These are phyloP conservation scores for Mycena capillaripes DNA, from an alignment of 768 basidiomycete species.

Conservation along the genomic window DNA sequence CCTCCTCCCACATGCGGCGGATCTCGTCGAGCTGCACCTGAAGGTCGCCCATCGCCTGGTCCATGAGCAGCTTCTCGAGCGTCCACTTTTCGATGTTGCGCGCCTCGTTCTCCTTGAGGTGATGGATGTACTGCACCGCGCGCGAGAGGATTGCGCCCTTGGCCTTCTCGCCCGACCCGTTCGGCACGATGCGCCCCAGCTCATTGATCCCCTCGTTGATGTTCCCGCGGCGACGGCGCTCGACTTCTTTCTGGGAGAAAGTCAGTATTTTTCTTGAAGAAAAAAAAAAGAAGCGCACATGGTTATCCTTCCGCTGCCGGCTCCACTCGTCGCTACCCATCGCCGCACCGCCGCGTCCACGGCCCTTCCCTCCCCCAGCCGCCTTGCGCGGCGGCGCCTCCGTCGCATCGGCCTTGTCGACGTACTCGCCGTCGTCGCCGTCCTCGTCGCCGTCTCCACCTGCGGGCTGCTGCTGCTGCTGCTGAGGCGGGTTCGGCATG, in stretches of 20 bases:
- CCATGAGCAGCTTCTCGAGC: slow-evolving; percentile 91
- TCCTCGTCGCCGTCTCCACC: slow-evolving; percentile 45
- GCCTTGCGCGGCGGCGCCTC: slow-evolving; percentile 45
- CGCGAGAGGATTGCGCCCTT: slow-evolving; percentile 92
- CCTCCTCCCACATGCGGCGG: slow-evolving; percentile 86
- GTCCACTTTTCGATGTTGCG: slow-evolving; percentile 96
- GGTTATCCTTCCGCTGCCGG: slow-evolving; percentile 85
- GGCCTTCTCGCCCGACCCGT: slow-evolving; percentile 87
- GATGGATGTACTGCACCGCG: slow-evolving; percentile 93
- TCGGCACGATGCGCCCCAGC: slow-evolving; percentile 90
- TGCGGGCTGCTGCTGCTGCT: slow-evolving; percentile 37
- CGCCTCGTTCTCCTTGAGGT: slow-evolving; percentile 91
- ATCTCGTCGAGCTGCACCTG: slow-evolving; percentile 88
- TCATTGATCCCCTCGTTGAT: slow-evolving; percentile 98
- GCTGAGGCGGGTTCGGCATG: slow-evolving; percentile 58
- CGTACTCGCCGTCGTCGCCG: slow-evolving; percentile 43
- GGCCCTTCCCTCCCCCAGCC: slow-evolving; percentile 53
- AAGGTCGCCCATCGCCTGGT: slow-evolving; percentile 91
- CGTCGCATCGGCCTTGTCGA: slow-evolving; percentile 40
- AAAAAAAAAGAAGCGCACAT: slow-evolving; percentile 62
- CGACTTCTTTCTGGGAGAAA: slow-evolving; percentile 91
- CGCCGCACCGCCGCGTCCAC: slow-evolving; percentile 69
- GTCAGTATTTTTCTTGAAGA: not conserved
- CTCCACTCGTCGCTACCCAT: slow-evolving; percentile 87
- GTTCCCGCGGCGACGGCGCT: slow-evolving; percentile 92